Conservation (phyloP, 257 asterid species). For the Cordia subcordata region DNA sequence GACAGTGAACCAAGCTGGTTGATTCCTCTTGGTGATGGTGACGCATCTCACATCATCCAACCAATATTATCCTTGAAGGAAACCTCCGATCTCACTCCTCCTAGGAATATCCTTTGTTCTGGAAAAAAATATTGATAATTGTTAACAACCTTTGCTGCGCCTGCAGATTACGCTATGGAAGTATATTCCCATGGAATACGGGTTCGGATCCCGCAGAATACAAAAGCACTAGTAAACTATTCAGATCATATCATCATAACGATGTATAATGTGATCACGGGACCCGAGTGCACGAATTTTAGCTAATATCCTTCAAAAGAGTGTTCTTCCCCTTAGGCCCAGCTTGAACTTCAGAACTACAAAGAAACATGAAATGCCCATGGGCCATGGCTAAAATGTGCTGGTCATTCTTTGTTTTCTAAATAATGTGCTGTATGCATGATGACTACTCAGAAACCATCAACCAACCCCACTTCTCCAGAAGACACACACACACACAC, state of each 20-base stretch:
- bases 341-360: no score
- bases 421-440: no score
- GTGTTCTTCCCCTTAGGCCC: neutral
- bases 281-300: no score
- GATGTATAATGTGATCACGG: no score
- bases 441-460: neutral
- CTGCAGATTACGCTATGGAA: neutral
- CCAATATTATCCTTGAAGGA: neutral
- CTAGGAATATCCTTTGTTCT: constrained; percentile 1
- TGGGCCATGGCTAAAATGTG: no score
- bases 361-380: no score
- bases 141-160: neutral
- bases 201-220: no score
- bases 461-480: neutral
- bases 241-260: no score
- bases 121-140: neutral
- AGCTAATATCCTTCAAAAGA: neutral
- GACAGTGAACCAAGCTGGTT: constrained; percentile 11
- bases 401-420: neutral
- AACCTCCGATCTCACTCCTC: neutral
- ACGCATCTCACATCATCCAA: constrained; percentile 17
- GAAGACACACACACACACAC: neutral
- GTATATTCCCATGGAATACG: neutral
- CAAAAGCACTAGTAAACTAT: no score
- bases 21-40: constrained; percentile 15